Evolutionary conservation across 306 rosid genomes (phyloP).

Genomic region (Myrica gale): DNA sequence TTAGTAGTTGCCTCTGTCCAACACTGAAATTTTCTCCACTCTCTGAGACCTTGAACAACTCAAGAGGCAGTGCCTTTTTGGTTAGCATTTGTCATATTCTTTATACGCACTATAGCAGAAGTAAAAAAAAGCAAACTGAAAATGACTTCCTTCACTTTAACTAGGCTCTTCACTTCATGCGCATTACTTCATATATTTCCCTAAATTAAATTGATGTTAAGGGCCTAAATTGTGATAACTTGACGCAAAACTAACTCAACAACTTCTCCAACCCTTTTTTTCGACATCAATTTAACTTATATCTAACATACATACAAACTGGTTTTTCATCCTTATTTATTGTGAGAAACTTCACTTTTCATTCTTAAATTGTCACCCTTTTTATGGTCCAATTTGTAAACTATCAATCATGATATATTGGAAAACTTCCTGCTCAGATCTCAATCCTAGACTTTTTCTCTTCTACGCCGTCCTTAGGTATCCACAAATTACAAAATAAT

Average conservation of each 20-base stretch:
- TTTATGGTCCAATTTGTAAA: too few species aligned
- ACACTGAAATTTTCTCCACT: conserved; percentile 93
- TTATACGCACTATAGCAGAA: neutral
- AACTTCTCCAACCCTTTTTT: neutral
- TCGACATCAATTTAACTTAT: neutral
- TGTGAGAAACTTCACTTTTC: neutral
- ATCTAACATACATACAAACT: neutral
- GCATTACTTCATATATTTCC: neutral
- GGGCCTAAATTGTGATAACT: neutral
- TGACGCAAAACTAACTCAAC: neutral
- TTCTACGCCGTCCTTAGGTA: too few species aligned
- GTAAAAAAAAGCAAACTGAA: neutral
- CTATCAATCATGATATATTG: too few species aligned
- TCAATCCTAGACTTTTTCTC: too few species aligned
- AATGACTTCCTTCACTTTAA: neutral
- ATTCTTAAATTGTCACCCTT: too few species aligned
- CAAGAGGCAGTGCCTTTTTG: conserved; percentile 15
- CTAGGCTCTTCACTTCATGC: neutral
- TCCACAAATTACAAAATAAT: too few species aligned
- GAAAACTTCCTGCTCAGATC: too few species aligned
- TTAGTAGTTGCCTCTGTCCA: conserved; percentile 85
- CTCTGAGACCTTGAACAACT: conserved; percentile 62
- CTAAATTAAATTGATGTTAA: neutral
- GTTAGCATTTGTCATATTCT: conserved; percentile 2
- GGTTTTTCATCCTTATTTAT: neutral